phyloP scores from a whole-genome alignment of 345 rosid genomes.

The Aquilaria sinensis region DNA sequence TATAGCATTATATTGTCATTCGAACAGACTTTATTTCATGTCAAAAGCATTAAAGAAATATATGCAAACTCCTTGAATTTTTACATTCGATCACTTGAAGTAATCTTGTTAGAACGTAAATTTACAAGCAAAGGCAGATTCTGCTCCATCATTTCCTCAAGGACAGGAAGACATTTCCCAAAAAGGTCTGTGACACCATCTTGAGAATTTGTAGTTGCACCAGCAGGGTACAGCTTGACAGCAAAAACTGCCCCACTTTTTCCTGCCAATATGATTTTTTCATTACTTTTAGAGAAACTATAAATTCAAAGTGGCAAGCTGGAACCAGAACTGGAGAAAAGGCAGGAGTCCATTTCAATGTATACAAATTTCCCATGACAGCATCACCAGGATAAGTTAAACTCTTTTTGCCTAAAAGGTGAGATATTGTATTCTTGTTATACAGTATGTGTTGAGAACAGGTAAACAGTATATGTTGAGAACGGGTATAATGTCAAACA shows the following conservation, averaged over 20 bases:
- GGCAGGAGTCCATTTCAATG: too few relatives aligned
- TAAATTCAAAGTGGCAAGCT: background rate
- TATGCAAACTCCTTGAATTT: too few relatives aligned
- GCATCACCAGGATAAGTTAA: background rate
- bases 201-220: constrained; percentile 94
- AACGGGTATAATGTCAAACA: too few relatives aligned
- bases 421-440: too few relatives aligned
- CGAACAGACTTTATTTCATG: too few relatives aligned
- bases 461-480: too few relatives aligned
- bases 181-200: constrained; percentile 92
- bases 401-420: background rate
- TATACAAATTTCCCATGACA: too few relatives aligned
- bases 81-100: too few relatives aligned
- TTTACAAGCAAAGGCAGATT: constrained; percentile 87
- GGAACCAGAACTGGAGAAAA: background rate
- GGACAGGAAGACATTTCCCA: constrained; percentile 81
- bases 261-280: constrained; percentile 34
- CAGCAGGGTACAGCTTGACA: constrained; percentile 95
- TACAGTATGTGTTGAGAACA: too few relatives aligned
- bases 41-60: too few relatives aligned
- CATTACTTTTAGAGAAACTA: background rate
- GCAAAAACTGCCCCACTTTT: constrained; percentile 79
- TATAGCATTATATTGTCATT: too few relatives aligned
- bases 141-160: constrained; percentile 85
- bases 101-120: constrained; percentile 1